Conservation (phyloP, 2,329 filamentous ascomycete species). For the Alternaria sp. region DNA sequence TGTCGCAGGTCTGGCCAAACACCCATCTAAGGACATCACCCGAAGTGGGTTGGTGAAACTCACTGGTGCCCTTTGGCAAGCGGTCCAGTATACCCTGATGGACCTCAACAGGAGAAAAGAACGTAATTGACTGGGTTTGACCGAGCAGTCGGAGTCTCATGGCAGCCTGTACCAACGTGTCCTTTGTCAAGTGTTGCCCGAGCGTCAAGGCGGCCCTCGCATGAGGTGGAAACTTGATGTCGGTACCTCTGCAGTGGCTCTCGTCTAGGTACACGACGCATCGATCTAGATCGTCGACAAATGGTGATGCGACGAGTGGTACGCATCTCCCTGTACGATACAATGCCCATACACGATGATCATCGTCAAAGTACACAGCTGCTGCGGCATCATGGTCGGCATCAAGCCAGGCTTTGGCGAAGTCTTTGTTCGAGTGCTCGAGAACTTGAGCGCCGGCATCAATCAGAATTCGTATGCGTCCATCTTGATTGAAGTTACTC, state of each 20-base stretch:
- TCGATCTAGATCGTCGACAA: conserved; percentile 58
- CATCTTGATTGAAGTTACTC: not conserved
- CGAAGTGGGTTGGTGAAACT: conserved; percentile 49
- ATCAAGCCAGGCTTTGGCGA: conserved; percentile 61
- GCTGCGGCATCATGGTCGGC: conserved; percentile 55
- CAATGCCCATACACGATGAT: conserved; percentile 56
- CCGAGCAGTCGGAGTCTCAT: conserved; percentile 69
- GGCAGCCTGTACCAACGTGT: conserved; percentile 69
- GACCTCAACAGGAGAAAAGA: conserved; percentile 66
- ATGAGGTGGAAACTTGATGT: conserved; percentile 60
- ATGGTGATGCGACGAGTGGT: conserved; percentile 62
- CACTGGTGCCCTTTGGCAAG: not conserved
- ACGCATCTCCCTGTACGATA: conserved; percentile 48
- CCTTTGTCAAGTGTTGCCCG: conserved; percentile 64
- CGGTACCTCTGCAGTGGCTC: conserved; percentile 66
- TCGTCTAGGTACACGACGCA: conserved; percentile 68
- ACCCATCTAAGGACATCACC: conserved; percentile 66
- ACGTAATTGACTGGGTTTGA: conserved; percentile 61
- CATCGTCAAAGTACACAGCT: conserved; percentile 61
- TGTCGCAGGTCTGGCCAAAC: conserved; percentile 67
- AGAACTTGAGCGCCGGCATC: conserved; percentile 70
- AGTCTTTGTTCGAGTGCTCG: conserved; percentile 62
- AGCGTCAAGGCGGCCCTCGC: conserved; percentile 63
- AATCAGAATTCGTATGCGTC: conserved; percentile 62
- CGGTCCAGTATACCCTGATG: conserved; percentile 63